Conservation (phyloP, 2,329 filamentous ascomycete species). For the Calonectria naviculata region DNA sequence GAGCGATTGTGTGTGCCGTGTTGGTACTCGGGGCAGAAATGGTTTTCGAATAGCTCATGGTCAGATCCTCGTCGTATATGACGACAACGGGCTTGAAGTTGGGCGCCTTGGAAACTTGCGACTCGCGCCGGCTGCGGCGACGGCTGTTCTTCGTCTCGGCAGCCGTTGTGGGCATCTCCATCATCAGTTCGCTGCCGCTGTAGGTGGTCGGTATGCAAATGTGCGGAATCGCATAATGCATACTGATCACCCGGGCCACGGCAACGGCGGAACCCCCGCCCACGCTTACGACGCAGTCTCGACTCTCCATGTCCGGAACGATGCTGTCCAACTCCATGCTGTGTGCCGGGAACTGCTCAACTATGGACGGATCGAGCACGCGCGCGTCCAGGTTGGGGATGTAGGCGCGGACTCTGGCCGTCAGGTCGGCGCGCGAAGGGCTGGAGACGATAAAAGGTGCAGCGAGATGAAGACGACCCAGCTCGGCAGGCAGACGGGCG, state of each 20-base stretch:
- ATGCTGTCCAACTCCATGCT: conserved; percentile 42
- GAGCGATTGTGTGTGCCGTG: conserved; percentile 26
- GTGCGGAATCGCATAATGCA: conserved; percentile 65
- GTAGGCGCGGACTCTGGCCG: conserved; percentile 45
- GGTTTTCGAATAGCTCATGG: conserved; percentile 37
- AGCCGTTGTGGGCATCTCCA: conserved; percentile 38
- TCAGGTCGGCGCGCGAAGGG: conserved; percentile 50
- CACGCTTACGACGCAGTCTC: conserved; percentile 70
- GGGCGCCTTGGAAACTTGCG: background rate
- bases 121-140: background rate
- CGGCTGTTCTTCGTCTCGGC: background rate
- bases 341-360: conserved; percentile 36
- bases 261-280: conserved; percentile 73
- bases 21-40: conserved; percentile 43
- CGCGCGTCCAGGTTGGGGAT: conserved; percentile 47
- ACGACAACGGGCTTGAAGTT: conserved; percentile 43
- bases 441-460: conserved; percentile 51
- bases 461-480: conserved; percentile 44
- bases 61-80: conserved; percentile 53
- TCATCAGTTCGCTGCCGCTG: conserved; percentile 70
- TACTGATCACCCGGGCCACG: conserved; percentile 65
- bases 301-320: conserved; percentile 45
- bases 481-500: conserved; percentile 46
- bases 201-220: conserved; percentile 71
- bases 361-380: conserved; percentile 47